Conservation (phyloP, 164 flowering plant species). For the Litsea cubeba region DNA sequence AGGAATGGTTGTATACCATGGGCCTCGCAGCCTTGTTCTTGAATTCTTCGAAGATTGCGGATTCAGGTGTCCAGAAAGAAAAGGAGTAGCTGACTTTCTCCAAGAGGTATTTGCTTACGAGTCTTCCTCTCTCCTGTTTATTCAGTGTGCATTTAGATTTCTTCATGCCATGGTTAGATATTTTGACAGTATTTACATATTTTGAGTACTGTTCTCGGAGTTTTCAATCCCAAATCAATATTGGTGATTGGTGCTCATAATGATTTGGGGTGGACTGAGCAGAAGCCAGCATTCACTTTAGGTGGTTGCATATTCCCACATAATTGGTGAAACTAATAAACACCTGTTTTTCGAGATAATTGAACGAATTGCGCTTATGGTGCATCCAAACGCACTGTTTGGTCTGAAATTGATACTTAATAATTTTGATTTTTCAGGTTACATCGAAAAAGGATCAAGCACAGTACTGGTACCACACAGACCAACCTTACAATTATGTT, state of each 20-base stretch:
- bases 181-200: background rate
- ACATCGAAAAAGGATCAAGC: slow-evolving; percentile 56
- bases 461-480: slow-evolving; percentile 43
- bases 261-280: background rate
- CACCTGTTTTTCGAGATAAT: too few relatives aligned
- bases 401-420: too few relatives aligned
- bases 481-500: slow-evolving; percentile 39
- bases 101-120: slow-evolving; percentile 32
- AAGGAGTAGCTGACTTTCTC: slow-evolving; percentile 52
- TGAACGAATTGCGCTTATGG: too few relatives aligned
- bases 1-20: slow-evolving; percentile 47
- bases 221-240: background rate
- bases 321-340: background rate
- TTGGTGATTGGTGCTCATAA: background rate
- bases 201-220: background rate
- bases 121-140: background rate
- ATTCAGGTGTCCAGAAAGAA: slow-evolving; percentile 48
- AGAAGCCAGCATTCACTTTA: background rate
- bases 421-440: slow-evolving; percentile 27
- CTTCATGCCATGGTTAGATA: too few relatives aligned
- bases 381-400: too few relatives aligned
- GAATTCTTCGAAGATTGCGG: slow-evolving; percentile 45
- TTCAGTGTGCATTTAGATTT: background rate
- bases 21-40: slow-evolving; percentile 33
- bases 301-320: background rate